phyloP scores from a whole-genome alignment of 2,329 filamentous ascomycete genomes.

The Trichoderma sp. region DNA sequence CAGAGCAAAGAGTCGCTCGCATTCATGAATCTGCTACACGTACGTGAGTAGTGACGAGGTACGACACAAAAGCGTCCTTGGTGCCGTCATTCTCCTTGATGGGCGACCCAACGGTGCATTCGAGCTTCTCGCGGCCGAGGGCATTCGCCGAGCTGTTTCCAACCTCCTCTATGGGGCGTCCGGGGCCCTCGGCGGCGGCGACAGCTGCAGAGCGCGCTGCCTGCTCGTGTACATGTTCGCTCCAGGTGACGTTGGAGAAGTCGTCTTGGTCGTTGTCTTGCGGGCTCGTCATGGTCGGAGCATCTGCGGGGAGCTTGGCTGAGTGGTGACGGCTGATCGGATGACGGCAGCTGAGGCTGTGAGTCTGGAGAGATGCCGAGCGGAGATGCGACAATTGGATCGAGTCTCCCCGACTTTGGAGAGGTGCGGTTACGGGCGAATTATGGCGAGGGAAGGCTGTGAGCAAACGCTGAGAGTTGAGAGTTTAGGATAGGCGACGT shows the following conservation, averaged over 20 bases:
- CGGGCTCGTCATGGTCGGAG: conserved; percentile 28
- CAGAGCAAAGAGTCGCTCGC: neutral
- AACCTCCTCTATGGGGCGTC: conserved; percentile 49
- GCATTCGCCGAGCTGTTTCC: conserved; percentile 56
- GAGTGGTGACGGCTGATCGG: neutral
- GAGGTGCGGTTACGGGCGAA: neutral
- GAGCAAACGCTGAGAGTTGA: neutral
- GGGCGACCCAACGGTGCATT: conserved; percentile 81
- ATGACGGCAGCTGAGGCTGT: neutral
- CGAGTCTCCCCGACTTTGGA: neutral
- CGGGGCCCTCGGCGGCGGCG: conserved; percentile 36
- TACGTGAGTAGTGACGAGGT: conserved; percentile 89
- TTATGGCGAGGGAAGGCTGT: neutral
- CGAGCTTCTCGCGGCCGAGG: conserved; percentile 73
- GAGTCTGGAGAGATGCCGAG: neutral
- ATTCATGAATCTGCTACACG: conserved; percentile 20
- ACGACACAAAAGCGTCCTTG: conserved; percentile 95
- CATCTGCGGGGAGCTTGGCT: conserved; percentile 8
- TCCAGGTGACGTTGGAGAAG: conserved; percentile 84
- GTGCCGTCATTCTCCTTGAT: conserved; percentile 96
- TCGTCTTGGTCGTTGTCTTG: conserved; percentile 63
- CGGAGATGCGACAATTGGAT: neutral
- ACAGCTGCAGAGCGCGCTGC: conserved; percentile 31
- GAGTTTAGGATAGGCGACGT: neutral
- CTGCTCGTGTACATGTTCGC: conserved; percentile 57